phyloP scores from a whole-genome alignment of 768 basidiomycete genomes.

The Calocera cornea region DNA sequence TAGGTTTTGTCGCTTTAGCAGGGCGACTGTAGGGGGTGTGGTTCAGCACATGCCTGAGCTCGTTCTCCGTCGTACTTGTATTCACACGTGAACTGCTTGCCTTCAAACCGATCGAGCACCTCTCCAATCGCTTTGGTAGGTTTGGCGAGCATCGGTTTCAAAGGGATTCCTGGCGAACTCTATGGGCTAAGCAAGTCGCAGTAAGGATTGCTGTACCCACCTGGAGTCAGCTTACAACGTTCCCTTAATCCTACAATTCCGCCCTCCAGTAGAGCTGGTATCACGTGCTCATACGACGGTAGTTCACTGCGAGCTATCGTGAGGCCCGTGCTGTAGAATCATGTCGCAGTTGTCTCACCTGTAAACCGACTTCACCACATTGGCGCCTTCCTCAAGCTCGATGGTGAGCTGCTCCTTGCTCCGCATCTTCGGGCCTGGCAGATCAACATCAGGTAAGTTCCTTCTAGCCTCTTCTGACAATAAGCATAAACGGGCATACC shows the following conservation, averaged over 20 bases:
- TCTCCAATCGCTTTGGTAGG: constrained; percentile 98
- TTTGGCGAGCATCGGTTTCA: constrained; percentile 98
- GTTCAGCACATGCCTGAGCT: constrained; percentile 50
- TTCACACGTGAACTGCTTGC: constrained; percentile 91
- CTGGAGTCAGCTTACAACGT: constrained; percentile 82
- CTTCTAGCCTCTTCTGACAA: no score
- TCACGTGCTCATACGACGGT: constrained; percentile 80
- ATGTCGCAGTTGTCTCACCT: constrained; percentile 42
- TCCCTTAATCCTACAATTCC: constrained; percentile 60
- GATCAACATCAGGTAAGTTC: no score
- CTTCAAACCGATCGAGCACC: constrained; percentile 92
- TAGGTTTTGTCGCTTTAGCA: constrained; percentile 19
- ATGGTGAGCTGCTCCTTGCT: constrained; percentile 55
- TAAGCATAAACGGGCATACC: no score
- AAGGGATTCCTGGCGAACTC: constrained; percentile 43
- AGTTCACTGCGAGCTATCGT: constrained; percentile 48
- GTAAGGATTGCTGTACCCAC: constrained; percentile 22
- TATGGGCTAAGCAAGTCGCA: not conserved
- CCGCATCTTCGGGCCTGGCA: constrained; percentile 59
- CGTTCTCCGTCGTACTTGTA: constrained; percentile 99
- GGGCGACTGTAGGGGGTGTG: not conserved
- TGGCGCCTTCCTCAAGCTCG: constrained; percentile 62
- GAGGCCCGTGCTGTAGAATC: not conserved
- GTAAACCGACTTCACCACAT: constrained; percentile 77
- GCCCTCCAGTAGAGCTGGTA: constrained; percentile 71